Evolutionary conservation across 805 yeast genomes (phyloP).

Genomic region (Zygoascus tannicola): DNA sequence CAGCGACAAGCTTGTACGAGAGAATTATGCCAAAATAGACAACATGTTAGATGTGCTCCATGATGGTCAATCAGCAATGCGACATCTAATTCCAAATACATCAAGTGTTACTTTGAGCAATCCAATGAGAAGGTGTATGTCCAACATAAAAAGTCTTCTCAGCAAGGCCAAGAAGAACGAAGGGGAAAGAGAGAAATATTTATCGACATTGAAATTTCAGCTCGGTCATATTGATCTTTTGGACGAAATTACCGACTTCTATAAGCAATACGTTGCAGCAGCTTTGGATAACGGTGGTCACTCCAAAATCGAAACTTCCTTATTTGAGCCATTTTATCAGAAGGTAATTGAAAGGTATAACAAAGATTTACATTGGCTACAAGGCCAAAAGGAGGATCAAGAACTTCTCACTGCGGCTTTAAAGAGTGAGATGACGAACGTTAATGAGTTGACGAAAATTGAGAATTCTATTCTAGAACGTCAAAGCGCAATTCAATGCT

Average conservation of each 20-base stretch:
- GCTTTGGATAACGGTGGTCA: constrained; percentile 9
- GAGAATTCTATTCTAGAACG: constrained; percentile 32
- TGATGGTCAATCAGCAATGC: constrained; percentile 27
- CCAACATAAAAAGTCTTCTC: constrained; percentile 22
- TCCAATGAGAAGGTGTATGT: constrained; percentile 27
- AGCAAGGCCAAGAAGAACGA: constrained; percentile 17
- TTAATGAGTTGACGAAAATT: constrained; percentile 16
- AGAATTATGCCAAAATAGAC: constrained; percentile 41
- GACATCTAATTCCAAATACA: constrained; percentile 26
- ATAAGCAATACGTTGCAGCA: constrained; percentile 8
- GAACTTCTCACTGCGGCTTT: constrained; percentile 33
- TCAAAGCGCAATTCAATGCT: constrained; percentile 40
- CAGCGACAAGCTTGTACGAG: constrained; percentile 49
- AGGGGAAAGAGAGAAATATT: constrained; percentile 17
- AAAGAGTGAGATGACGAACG: constrained; percentile 19
- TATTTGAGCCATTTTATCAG: constrained; percentile 22
- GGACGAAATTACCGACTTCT: background rate
- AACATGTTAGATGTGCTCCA: constrained; percentile 37
- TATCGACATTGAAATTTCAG: constrained; percentile 13
- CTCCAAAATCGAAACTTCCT: constrained; percentile 10
- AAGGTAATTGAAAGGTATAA: constrained; percentile 35
- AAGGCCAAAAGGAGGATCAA: constrained; percentile 34
- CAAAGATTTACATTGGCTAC: constrained; percentile 41
- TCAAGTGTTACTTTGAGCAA: constrained; percentile 29
- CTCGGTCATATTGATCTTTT: constrained; percentile 7